Percentiles rank a stretch among this genome's conserved stretches.
Evolutionary conservation across 225 moss, liverwort and hornwort genomes (phyloP).

Genomic region (Lunularia cruciata): DNA sequence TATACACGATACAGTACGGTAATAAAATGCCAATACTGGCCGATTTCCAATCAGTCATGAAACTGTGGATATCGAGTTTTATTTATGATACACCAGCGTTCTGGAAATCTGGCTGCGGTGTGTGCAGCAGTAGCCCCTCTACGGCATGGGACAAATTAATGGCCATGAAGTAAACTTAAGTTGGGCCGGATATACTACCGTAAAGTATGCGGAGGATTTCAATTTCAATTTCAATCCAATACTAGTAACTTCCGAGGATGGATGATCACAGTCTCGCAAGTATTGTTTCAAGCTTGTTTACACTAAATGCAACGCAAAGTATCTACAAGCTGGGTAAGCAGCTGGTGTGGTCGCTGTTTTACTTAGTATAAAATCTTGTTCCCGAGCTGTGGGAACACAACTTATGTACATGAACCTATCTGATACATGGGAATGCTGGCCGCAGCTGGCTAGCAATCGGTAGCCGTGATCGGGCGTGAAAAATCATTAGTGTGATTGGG

Average conservation of each 20-base stretch:
- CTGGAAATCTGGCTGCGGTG: not conserved
- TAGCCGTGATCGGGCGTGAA: not conserved
- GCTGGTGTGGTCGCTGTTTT: not conserved
- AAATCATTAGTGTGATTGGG: not conserved
- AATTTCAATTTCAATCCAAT: not conserved
- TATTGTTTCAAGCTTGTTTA: not conserved
- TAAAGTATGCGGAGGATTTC: not conserved
- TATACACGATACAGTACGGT: no score
- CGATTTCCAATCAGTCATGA: not conserved
- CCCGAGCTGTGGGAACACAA: conserved; percentile 1
- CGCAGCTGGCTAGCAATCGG: not conserved
- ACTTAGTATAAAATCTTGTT: not conserved
- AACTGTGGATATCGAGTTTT: not conserved
- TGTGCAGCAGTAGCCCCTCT: not conserved
- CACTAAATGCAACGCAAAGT: conserved; percentile 6
- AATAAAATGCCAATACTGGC: no score
- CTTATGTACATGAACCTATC: not conserved
- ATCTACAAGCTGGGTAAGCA: not conserved
- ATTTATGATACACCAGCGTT: not conserved
- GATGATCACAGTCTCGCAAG: not conserved
- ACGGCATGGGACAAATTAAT: no score
- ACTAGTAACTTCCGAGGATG: not conserved
- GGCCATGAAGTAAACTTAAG: no score
- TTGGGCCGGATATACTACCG: no score
- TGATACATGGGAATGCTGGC: not conserved